A percentile compares a stretch with the other conserved stretches of the same genome.
Evolutionary conservation across 164 flowering plant genomes (phyloP).

Genomic region (Vitis rotundifolia): DNA sequence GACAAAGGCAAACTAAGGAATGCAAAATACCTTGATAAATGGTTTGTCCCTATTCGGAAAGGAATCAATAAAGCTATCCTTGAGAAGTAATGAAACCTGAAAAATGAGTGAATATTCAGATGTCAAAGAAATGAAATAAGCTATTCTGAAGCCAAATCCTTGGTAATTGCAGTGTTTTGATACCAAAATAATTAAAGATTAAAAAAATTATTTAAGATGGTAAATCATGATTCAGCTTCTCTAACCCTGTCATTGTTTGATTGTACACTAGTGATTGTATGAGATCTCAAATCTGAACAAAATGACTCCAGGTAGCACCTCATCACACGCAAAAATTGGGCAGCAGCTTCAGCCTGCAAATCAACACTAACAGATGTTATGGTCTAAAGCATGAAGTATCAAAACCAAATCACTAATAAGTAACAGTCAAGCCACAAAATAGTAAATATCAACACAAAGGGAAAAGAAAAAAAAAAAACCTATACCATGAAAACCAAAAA

Average conservation of each 20-base stretch:
- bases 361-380: background rate
- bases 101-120: slow-evolving; percentile 6
- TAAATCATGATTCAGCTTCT: background rate
- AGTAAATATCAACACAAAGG: too few relatives aligned
- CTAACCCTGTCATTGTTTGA: slow-evolving; percentile 86
- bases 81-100: slow-evolving; percentile 92
- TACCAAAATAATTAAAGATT: background rate
- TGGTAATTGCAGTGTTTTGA: too few relatives aligned
- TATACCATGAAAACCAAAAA: too few relatives aligned
- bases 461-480: too few relatives aligned
- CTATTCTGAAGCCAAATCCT: background rate
- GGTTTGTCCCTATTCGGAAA: slow-evolving; percentile 69
- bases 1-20: slow-evolving; percentile 6
- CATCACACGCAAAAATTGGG: slow-evolving; percentile 63
- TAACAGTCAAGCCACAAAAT: too few relatives aligned
- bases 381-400: too few relatives aligned
- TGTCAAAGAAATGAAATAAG: background rate
- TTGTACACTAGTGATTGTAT: slow-evolving; percentile 89
- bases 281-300: slow-evolving; percentile 71
- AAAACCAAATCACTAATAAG: too few relatives aligned
- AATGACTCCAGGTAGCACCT: slow-evolving; percentile 76
- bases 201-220: background rate
- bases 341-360: slow-evolving; percentile 79
- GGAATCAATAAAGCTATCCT: slow-evolving; percentile 91
- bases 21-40: slow-evolving; percentile 68